Evolutionary conservation across 495 filamentous ascomycete species (phyloP).

Genomic region (Endocarpon pusillum): DNA sequence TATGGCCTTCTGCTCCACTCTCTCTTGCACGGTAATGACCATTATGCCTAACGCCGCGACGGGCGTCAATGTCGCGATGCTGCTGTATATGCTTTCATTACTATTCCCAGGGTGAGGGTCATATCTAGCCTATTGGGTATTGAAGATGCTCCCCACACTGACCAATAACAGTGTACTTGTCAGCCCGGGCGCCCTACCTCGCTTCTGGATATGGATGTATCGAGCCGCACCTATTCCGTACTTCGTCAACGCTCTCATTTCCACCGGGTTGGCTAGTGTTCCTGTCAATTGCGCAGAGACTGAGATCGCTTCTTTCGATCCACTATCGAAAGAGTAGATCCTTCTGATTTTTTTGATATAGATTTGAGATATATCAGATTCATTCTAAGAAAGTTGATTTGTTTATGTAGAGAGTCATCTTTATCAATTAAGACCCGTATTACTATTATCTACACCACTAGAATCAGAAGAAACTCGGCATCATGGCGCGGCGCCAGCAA

Average conservation of each 20-base stretch:
- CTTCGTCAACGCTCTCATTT: constrained; percentile 45
- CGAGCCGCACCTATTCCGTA: constrained; percentile 60
- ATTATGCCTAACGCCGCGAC: constrained; percentile 44
- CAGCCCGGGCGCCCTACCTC: constrained; percentile 37
- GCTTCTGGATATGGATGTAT: constrained; percentile 80
- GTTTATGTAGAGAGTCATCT: too few species aligned
- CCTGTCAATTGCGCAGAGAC: constrained; percentile 35
- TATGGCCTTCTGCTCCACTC: constrained; percentile 42
- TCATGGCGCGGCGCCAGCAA: too few species aligned
- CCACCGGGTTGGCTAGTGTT: constrained; percentile 41
- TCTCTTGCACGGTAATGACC: constrained; percentile 48
- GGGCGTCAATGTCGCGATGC: constrained; percentile 41
- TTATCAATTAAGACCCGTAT: too few species aligned
- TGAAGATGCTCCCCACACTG: too few species aligned
- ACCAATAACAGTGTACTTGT: constrained; percentile 44
- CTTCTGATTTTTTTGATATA: too few species aligned
- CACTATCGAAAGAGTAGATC: too few species aligned
- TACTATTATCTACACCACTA: too few species aligned
- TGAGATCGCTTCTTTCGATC: constrained; percentile 38
- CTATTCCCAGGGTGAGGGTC: constrained; percentile 36
- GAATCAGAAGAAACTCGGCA: too few species aligned
- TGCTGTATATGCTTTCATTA: constrained; percentile 43
- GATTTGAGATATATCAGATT: too few species aligned
- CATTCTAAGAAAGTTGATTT: too few species aligned
- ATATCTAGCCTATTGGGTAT: too few species aligned